Conservation (phyloP, 2,329 filamentous ascomycete genomes). For the Exophiala viscosa region DNA sequence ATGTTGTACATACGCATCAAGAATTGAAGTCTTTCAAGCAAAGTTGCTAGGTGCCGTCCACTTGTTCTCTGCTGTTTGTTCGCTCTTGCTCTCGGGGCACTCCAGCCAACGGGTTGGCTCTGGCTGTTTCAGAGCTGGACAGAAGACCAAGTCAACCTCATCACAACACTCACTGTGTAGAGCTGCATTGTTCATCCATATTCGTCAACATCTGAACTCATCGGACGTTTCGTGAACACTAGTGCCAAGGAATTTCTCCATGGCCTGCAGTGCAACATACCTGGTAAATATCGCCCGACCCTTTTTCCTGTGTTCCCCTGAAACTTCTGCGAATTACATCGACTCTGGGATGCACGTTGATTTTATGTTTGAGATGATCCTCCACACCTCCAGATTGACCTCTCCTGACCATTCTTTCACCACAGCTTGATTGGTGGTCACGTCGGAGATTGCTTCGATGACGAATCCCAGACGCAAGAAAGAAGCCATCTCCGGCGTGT, state of each 20-base stretch:
- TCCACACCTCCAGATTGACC: neutral
- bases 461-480: neutral
- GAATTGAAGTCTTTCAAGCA: neutral
- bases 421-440: conserved; percentile 4
- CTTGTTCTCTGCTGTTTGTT: neutral
- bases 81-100: neutral
- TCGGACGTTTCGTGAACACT: neutral
- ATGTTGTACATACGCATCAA: conserved; percentile 19
- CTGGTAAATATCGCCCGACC: neutral
- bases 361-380: conserved; percentile 1
- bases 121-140: too few relatives aligned
- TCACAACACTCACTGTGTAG: neutral
- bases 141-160: neutral
- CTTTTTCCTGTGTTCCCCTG: neutral
- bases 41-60: neutral
- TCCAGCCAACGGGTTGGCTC: too few relatives aligned
- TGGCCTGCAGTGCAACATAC: too few relatives aligned
- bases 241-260: neutral
- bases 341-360: conserved; percentile 9
- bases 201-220: too few relatives aligned
- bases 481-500: neutral
- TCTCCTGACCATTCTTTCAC: neutral
- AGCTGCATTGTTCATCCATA: too few relatives aligned
- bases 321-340: conserved; percentile 8
- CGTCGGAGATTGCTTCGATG: conserved; percentile 4